Conservation (phyloP, 2,329 filamentous ascomycete genomes). For the Colletotrichum musicola region DNA sequence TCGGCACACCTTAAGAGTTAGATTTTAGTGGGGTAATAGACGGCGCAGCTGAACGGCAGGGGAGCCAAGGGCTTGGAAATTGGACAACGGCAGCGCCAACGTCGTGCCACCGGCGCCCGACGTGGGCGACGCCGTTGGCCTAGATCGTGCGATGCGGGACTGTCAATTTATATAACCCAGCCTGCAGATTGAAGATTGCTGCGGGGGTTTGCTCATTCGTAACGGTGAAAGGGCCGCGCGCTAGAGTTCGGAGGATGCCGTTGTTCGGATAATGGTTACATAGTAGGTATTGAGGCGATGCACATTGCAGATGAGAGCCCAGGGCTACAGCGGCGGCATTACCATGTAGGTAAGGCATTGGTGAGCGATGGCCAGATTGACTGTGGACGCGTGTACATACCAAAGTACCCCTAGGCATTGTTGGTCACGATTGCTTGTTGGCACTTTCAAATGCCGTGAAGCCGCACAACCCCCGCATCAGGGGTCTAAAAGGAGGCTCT, state of each 20-base stretch:
- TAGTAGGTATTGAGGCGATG: no score
- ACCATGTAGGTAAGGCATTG: background rate
- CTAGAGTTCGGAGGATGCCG: conserved; percentile 10
- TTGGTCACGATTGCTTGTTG: background rate
- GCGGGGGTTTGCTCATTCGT: background rate
- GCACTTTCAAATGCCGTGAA: background rate
- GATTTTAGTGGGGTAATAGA: conserved; percentile 5
- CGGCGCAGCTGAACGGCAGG: background rate
- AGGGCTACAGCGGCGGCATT: no score
- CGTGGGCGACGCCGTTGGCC: conserved; percentile 17
- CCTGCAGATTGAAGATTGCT: background rate
- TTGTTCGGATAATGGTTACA: background rate
- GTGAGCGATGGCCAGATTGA: background rate
- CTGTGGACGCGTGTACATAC: background rate
- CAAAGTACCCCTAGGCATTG: background rate
- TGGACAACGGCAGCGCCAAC: conserved; percentile 17
- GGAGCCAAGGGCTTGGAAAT: conserved; percentile 34
- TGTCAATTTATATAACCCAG: background rate
- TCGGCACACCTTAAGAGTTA: conserved; percentile 23
- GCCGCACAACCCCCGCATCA: conserved; percentile 1
- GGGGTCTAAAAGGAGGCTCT: conserved; percentile 10
- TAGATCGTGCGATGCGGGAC: conserved; percentile 20
- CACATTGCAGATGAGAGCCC: no score
- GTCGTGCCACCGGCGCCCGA: conserved; percentile 27
- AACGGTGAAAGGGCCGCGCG: background rate